phyloP scores from a whole-genome alignment of 306 rosid genomes.

The Erythrophleum fordii region DNA sequence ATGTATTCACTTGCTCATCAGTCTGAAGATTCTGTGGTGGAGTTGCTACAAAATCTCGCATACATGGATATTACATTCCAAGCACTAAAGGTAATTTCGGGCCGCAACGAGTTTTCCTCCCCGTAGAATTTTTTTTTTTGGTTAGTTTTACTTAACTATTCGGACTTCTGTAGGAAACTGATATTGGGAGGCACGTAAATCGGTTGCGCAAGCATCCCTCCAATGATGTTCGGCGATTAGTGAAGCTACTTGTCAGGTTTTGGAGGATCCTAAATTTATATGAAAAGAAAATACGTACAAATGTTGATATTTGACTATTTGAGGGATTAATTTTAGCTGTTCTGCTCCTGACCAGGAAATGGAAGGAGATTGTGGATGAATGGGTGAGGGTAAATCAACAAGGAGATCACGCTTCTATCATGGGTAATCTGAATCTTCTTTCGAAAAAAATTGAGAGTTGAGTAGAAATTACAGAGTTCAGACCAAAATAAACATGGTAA shows the following conservation, averaged over 20 bases:
- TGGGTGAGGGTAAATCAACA: slow-evolving; percentile 87
- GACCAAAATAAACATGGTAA: slow-evolving; percentile 31
- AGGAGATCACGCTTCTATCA: slow-evolving; percentile 63
- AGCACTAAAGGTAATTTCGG: slow-evolving; percentile 67
- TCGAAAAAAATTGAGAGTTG: not conserved
- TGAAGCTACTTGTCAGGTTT: slow-evolving; percentile 95
- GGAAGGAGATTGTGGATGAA: slow-evolving; percentile 95
- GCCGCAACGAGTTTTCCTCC: not conserved
- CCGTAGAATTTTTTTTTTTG: not conserved
- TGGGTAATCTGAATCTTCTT: slow-evolving; percentile 57
- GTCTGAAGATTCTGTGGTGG: slow-evolving; percentile 81
- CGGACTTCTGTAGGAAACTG: slow-evolving; percentile 71
- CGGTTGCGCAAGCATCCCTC: slow-evolving; percentile 85
- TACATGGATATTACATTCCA: slow-evolving; percentile 98
- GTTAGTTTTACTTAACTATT: not conserved
- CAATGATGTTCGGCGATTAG: slow-evolving; percentile 83
- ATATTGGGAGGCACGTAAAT: slow-evolving; percentile 97
- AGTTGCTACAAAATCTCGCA: slow-evolving; percentile 81
- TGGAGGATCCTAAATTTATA: slow-evolving; percentile 13
- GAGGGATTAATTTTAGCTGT: slow-evolving; percentile 12
- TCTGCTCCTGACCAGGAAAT: slow-evolving; percentile 68
- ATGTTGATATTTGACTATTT: not conserved
- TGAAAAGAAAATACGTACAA: not conserved
- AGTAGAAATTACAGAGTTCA: slow-evolving; percentile 9
- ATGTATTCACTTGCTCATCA: slow-evolving; percentile 28